Evolutionary conservation across 352 stramenopile species (phyloP).

Genomic region (Aphanomyces euteiches): DNA sequence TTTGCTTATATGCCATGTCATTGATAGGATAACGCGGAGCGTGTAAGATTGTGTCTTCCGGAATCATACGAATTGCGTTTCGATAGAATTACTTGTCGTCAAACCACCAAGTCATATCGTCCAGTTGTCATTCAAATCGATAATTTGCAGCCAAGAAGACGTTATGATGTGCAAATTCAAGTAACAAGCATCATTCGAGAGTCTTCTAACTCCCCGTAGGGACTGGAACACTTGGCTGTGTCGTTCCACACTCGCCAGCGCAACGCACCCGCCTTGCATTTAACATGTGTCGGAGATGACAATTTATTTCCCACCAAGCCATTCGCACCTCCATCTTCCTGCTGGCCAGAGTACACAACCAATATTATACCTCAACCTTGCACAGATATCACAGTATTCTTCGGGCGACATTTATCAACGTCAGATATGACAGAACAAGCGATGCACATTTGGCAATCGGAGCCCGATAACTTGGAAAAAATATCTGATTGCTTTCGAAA

Average conservation of each 20-base stretch:
- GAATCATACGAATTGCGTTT: neutral
- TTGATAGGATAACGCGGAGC: slow-evolving; percentile 37
- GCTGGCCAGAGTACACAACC: slow-evolving; percentile 22
- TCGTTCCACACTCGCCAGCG: slow-evolving; percentile 38
- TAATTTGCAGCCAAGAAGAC: slow-evolving; percentile 35
- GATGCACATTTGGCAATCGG: neutral
- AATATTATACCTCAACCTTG: slow-evolving; percentile 14
- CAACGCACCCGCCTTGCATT: slow-evolving; percentile 36
- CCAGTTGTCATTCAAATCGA: slow-evolving; percentile 40
- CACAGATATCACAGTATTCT: slow-evolving; percentile 28
- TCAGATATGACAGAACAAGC: neutral
- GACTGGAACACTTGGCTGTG: slow-evolving; percentile 27
- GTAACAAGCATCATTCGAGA: slow-evolving; percentile 26
- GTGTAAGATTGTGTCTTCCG: slow-evolving; percentile 6
- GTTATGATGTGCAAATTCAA: slow-evolving; percentile 44
- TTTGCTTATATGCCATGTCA: slow-evolving; percentile 40
- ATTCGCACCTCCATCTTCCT: neutral
- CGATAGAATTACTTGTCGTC: neutral
- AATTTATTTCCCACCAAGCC: neutral
- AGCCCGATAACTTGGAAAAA: neutral
- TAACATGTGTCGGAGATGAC: slow-evolving; percentile 27
- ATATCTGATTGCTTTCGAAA: slow-evolving; percentile 11
- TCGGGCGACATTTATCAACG: slow-evolving; percentile 27
- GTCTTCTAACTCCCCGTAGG: slow-evolving; percentile 28
- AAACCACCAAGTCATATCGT: neutral